These are phyloP conservation scores for Lachnellula suecica DNA, from an alignment of 2,329 filamentous ascomycete genomes.

Conservation along the genomic window DNA sequence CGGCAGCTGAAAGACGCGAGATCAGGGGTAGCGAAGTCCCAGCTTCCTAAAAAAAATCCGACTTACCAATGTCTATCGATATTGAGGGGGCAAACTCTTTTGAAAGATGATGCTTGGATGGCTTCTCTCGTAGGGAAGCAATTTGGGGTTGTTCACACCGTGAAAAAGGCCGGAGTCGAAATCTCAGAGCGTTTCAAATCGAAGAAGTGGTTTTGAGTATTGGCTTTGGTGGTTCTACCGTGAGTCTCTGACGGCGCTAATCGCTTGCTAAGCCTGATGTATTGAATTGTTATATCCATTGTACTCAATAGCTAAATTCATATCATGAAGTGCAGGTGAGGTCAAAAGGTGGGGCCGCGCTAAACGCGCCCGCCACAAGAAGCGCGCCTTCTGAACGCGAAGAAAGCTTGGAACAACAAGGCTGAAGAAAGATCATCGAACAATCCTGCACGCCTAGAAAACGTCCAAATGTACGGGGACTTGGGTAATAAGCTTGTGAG, in stretches of 20 bases:
- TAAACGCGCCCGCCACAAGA: background rate
- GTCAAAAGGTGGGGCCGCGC: background rate
- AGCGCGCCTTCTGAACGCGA: constrained; percentile 1
- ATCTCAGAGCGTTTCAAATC: too few relatives aligned
- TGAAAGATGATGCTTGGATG: too few relatives aligned
- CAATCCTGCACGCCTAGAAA: background rate
- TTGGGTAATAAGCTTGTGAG: constrained; percentile 66
- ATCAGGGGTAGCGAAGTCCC: background rate
- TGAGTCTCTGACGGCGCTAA: too few relatives aligned
- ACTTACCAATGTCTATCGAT: background rate
- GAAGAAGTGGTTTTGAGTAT: too few relatives aligned
- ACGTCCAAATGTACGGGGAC: constrained; percentile 64
- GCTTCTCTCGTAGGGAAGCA: too few relatives aligned
- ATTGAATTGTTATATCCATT: too few relatives aligned
- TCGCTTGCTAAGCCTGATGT: too few relatives aligned
- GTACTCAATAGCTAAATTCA: too few relatives aligned
- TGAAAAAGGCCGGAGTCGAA: too few relatives aligned
- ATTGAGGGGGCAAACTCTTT: too few relatives aligned
- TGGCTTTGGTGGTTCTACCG: too few relatives aligned
- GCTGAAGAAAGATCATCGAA: constrained; percentile 5
- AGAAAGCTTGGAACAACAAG: constrained; percentile 4
- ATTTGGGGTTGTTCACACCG: too few relatives aligned
- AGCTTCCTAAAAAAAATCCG: background rate
- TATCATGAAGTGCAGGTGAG: background rate
- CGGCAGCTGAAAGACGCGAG: background rate